Conservation (phyloP, 768 basidiomycete genomes). For the Rhodosporidiobolus sp. region DNA sequence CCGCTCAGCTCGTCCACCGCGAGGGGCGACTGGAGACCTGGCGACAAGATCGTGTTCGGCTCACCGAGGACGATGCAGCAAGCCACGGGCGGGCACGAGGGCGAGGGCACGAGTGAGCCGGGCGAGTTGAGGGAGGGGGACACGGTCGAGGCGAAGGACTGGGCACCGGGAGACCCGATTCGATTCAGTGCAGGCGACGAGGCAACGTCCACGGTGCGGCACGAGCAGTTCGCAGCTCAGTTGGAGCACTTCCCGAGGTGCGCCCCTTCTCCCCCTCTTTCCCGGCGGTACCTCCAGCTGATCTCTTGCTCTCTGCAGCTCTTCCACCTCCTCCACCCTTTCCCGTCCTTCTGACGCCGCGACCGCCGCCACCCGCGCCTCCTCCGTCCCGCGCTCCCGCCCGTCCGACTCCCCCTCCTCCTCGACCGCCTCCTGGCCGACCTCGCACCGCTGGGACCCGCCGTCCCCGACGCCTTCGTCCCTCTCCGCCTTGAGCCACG, state of each 20-base stretch:
- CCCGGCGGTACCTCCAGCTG: too few relatives aligned
- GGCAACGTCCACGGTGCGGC: too few relatives aligned
- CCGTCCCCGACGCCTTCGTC: slow-evolving; percentile 3
- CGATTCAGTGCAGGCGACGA: not conserved
- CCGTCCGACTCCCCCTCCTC: not conserved
- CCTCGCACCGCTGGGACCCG: slow-evolving; percentile 20
- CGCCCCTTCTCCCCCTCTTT: not conserved
- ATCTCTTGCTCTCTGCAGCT: not conserved
- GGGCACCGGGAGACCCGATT: slow-evolving; percentile 11
- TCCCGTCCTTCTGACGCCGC: too few relatives aligned
- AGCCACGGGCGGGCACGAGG: too few relatives aligned
- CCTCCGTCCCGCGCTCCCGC: not conserved
- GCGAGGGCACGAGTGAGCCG: too few relatives aligned
- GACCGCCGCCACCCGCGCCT: not conserved
- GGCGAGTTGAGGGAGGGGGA: too few relatives aligned
- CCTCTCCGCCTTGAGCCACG: not conserved
- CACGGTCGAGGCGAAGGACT: not conserved
- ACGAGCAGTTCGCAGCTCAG: too few relatives aligned
- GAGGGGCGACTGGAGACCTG: too few relatives aligned
- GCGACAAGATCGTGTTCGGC: too few relatives aligned
- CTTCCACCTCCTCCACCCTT: not conserved
- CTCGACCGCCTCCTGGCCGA: slow-evolving; percentile 1
- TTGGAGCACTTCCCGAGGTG: too few relatives aligned
- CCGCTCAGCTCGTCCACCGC: not conserved
- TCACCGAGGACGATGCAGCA: too few relatives aligned